Evolutionary conservation across 768 basidiomycete genomes (phyloP).

Genomic region (Epithele typhae): DNA sequence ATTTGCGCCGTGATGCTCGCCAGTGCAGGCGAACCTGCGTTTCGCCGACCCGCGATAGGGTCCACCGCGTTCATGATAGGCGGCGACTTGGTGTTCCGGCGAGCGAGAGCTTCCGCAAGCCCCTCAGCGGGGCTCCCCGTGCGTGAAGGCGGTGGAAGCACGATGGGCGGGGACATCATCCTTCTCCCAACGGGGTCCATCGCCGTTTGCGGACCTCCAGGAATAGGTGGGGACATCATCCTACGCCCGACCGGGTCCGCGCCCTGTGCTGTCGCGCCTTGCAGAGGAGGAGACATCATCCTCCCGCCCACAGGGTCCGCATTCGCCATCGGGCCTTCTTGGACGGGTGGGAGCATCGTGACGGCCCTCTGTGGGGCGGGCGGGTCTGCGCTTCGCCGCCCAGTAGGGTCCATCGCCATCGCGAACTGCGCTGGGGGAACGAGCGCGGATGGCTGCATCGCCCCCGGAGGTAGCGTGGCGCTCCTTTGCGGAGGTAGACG

Average conservation of each 20-base stretch:
- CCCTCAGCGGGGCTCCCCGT: too few relatives aligned
- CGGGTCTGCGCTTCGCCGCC: not conserved
- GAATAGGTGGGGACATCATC: not conserved
- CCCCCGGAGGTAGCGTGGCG: conserved; percentile 3
- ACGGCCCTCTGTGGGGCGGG: not conserved
- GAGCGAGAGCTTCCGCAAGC: not conserved
- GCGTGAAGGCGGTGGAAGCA: too few relatives aligned
- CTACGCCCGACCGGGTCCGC: not conserved
- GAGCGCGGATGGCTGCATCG: not conserved
- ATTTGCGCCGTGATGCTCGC: not conserved
- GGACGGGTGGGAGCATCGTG: not conserved
- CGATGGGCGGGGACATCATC: not conserved
- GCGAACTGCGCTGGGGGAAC: not conserved
- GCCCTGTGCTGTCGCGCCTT: not conserved
- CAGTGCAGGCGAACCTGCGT: not conserved
- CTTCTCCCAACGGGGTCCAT: not conserved
- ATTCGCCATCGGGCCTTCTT: not conserved
- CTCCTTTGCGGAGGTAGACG: conserved; percentile 1
- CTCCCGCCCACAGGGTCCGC: too few relatives aligned
- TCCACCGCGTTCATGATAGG: not conserved
- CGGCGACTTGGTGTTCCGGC: not conserved
- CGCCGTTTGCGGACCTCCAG: not conserved
- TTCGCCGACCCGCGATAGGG: too few relatives aligned
- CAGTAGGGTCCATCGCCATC: not conserved
- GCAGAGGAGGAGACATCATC: too few relatives aligned